Base-by-base conservation (phyloP, 2,329 filamentous ascomycete genomes). In the Pestalotiopsis sp. region DNA sequence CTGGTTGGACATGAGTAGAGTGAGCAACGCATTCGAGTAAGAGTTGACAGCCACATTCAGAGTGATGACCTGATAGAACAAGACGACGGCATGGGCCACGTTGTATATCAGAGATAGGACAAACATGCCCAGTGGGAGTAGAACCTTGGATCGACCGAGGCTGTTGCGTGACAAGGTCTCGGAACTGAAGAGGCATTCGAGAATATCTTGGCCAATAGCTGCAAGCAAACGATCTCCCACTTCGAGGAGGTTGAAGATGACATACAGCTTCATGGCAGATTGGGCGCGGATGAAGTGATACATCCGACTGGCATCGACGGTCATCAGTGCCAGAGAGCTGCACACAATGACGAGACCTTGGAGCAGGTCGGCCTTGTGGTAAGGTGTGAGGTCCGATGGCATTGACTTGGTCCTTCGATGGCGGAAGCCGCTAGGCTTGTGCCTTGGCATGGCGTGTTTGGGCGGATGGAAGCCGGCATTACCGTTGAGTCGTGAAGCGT, bases 21-120 rank as follows among this genome's bases (percentile, higher is more conserved):
- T 98, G 41, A 99, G 86, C 4, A 99, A 85, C 0, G 96, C 95
- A 77, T 99, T 99, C 0, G 95, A 98, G 80, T 99, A 99, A 0
- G 95, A 98, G 80, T 99, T 99, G 74, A 99, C 95, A 0, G 96
- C 96, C 3, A 99, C 97, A 72, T 99, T 99, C 66, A 99, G 87
- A 0, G 96, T 97, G 74, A 99, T 97, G 73, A 98, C 95, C 77
- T 99, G 96, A 79, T 97, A 98, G 80, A 99, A 98, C 0, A 99
- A 85, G 0, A 94, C 91, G 0, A 94, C 91, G 0, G 95, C 91
- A 79, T 99, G 96, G 3, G 93, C 84, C 59, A 97, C 92, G 68
- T 95, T 98, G 82, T 99, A 99, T 0, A 88, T 85, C 27, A 99
- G 85, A 0, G 95, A 92, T 20, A 98, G 87, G 5, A 95, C 73